Conservation (phyloP, 2,329 filamentous ascomycete species). For the Trichoderma sp. region DNA sequence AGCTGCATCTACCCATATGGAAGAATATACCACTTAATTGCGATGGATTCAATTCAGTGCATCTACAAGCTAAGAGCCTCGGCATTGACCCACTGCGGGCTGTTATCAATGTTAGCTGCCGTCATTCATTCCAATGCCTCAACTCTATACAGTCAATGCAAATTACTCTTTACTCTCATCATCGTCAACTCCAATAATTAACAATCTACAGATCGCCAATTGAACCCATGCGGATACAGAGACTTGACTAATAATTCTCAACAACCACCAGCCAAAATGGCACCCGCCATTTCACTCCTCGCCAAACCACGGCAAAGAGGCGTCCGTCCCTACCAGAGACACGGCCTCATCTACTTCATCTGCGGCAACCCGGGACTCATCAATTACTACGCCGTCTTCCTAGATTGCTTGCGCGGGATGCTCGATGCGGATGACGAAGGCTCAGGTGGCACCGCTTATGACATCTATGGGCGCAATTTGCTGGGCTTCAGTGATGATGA, state of each 20-base stretch:
- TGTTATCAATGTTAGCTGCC: background rate
- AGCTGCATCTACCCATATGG: background rate
- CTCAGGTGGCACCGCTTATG: conserved; percentile 39
- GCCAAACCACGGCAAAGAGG: conserved; percentile 26
- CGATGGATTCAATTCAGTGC: background rate
- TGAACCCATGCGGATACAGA: background rate
- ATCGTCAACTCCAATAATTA: background rate
- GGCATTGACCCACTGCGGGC: background rate
- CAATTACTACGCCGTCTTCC: conserved; percentile 69
- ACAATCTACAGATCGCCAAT: background rate
- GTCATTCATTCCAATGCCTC: background rate
- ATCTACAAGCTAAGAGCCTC: background rate
- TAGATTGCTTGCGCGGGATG: conserved; percentile 54
- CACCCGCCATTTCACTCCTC: conserved; percentile 31
- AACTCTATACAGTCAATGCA: background rate
- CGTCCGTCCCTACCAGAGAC: conserved; percentile 23
- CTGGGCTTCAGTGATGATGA: conserved; percentile 57
- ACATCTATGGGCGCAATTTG: conserved; percentile 58
- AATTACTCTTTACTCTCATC: background rate
- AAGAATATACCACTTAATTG: background rate
- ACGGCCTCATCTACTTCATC: conserved; percentile 66
- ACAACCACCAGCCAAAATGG: conserved; percentile 22
- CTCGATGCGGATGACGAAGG: conserved; percentile 42
- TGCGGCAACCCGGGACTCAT: conserved; percentile 76
- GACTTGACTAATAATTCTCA: too few species aligned